Conservation (phyloP, 2,329 filamentous ascomycete species). For the Sodiomyces alkalinus region DNA sequence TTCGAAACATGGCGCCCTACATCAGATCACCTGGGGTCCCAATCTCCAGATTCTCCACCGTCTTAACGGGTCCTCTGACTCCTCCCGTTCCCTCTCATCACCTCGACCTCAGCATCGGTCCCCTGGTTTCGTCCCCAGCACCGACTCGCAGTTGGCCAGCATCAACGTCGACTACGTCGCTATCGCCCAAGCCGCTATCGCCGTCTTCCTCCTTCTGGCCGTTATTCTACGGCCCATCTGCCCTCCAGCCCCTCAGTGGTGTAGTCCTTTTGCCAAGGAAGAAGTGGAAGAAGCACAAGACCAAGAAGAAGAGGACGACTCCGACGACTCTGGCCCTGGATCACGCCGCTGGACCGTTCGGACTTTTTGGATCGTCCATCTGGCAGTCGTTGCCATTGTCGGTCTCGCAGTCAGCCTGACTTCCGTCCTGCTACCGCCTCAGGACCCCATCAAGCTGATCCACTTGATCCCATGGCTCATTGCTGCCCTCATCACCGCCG, state of each 20-base stretch:
- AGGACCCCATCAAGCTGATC: conserved; percentile 13
- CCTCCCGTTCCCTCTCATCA: too few species aligned
- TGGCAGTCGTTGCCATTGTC: conserved; percentile 16
- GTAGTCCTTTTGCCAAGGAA: conserved; percentile 27
- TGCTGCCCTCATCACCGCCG: conserved; percentile 18
- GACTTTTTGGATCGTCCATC: conserved; percentile 22
- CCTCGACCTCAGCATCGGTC: too few species aligned
- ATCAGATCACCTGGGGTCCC: too few species aligned
- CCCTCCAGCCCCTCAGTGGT: conserved; percentile 21
- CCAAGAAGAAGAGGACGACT: too few species aligned
- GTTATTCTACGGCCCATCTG: conserved; percentile 11
- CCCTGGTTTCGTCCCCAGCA: too few species aligned
- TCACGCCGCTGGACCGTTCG: conserved; percentile 13
- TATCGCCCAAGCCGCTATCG: conserved; percentile 15
- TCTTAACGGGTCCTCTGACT: too few species aligned
- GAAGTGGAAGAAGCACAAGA: conserved; percentile 8
- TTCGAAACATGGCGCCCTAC: too few species aligned
- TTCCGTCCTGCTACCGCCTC: conserved; percentile 14
- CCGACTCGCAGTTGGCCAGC: too few species aligned
- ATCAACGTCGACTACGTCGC: background rate
- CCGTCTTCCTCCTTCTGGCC: conserved; percentile 15
- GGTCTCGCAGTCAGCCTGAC: conserved; percentile 20
- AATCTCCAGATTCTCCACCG: too few species aligned
- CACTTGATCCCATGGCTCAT: conserved; percentile 24
- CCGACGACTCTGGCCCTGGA: conserved; percentile 8